Conservation (phyloP, 495 filamentous ascomycete species). For the Penicillium paradoxum region DNA sequence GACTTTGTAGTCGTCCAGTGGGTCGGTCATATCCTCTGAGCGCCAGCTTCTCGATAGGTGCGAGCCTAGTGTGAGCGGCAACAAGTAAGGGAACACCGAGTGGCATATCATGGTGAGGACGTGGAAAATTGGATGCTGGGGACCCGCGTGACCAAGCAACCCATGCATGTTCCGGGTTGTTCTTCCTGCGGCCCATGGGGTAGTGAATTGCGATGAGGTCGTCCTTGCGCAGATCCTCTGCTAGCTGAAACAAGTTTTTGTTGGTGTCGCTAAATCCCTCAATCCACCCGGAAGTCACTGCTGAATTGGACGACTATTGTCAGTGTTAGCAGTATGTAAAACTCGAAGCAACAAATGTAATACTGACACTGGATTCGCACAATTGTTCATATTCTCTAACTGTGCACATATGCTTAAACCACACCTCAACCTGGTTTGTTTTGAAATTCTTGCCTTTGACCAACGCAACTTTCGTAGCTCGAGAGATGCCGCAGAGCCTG, state of each 20-base stretch:
- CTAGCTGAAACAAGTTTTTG: constrained; percentile 21
- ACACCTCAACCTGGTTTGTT: constrained; percentile 22
- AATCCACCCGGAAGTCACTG: constrained; percentile 20
- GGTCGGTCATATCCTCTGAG: neutral
- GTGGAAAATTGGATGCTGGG: constrained; percentile 19
- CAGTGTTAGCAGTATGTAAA: neutral
- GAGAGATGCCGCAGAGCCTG: constrained; percentile 34
- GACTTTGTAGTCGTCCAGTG: neutral
- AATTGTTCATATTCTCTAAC: constrained; percentile 31
- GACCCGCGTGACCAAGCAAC: constrained; percentile 29
- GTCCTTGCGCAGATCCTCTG: constrained; percentile 21
- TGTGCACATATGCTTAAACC: constrained; percentile 39
- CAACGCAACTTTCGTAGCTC: constrained; percentile 17
- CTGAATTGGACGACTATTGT: neutral
- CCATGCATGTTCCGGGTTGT: constrained; percentile 5
- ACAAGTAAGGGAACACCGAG: constrained; percentile 20
- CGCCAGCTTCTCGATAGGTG: neutral
- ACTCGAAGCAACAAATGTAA: neutral
- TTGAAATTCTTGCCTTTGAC: neutral
- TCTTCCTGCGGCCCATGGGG: neutral
- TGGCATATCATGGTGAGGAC: neutral
- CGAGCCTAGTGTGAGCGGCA: constrained; percentile 13
- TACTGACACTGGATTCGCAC: constrained; percentile 22
- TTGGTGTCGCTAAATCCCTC: constrained; percentile 34
- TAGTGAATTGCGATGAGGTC: constrained; percentile 25